Evolutionary conservation across 352 stramenopile genomes (phyloP).

Genomic region (Aphanomyces euteiches): DNA sequence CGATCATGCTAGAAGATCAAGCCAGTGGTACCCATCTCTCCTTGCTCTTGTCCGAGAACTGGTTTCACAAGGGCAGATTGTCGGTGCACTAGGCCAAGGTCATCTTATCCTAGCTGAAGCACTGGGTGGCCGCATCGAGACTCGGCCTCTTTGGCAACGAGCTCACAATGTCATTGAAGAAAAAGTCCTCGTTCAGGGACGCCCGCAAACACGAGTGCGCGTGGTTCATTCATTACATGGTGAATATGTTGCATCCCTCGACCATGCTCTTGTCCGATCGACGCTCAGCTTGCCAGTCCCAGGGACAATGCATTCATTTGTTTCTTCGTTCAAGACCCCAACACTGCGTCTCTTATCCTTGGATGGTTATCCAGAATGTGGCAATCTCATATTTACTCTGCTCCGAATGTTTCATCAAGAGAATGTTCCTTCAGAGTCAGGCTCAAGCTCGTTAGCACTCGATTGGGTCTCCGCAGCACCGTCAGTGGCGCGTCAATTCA

Average conservation of each 20-base stretch:
- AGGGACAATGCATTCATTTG: conserved; percentile 10
- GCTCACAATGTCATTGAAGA: conserved; percentile 22
- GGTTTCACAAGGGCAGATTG: neutral
- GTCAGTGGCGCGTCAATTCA: conserved; percentile 8
- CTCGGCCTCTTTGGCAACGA: neutral
- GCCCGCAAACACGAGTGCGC: neutral
- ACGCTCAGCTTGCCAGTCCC: neutral
- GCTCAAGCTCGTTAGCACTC: neutral
- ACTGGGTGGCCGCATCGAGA: conserved; percentile 7
- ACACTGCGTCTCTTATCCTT: conserved; percentile 10
- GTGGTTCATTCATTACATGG: conserved; percentile 15
- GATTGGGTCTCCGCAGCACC: conserved; percentile 1
- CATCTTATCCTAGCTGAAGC: conserved; percentile 15
- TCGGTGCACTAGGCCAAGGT: conserved; percentile 19
- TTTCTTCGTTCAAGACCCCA: neutral
- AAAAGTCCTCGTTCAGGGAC: neutral
- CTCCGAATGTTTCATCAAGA: neutral
- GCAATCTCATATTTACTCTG: conserved; percentile 1
- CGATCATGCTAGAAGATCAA: neutral
- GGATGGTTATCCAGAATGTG: conserved; percentile 25
- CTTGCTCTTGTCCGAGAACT: neutral
- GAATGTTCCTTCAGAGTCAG: neutral
- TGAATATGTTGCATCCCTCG: conserved; percentile 7
- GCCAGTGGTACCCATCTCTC: conserved; percentile 1
- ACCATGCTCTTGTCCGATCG: no score